Evolutionary conservation across 2,329 filamentous ascomycete species (phyloP), one percentile per base, ranked within the genome.

Genomic region (Pestalotiopsis sp.): DNA sequence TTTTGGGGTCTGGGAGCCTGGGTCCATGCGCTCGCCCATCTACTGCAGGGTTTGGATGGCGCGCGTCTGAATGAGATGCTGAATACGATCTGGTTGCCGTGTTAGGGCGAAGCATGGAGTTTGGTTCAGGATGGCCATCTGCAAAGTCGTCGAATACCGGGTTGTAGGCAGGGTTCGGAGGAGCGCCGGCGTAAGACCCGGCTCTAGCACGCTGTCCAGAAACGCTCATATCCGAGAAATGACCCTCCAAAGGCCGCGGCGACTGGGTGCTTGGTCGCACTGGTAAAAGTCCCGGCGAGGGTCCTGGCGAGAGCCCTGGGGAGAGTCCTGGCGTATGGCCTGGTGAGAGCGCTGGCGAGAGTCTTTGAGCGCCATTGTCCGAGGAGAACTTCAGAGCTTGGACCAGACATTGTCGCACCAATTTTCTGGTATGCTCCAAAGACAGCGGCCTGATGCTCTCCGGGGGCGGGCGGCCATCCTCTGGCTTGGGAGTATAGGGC

Each of bases 391-490:
- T 68, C 26, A 85, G 71, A 59, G 82, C 82, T 14, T 75, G 74
- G 44, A 76, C 77, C 55, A 85, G 72, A 66, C 81, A 83, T 63
- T 79, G 75, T 30, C 75, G 75, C 20, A 82, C 73, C 13, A 94
- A 82, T 35, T 80, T 76, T 71, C 81, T 85, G 10, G 90, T 91
- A 70, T 85, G 83, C 62, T 89, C 86, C 35, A 90, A 73, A 5
- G 90, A 91, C 67, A 93, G 79, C 0, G 78, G 74, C 44, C 65
- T 39, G 20, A 35, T 13, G 11, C 48, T 64, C n/a, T 20, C 56
- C 22, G 22, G 44, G 7, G 22, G 11, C 20, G 58, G 22, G 17
- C 40, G 40, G 30, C 44, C 61, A 22, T 65, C 64, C 20, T 65
- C 62, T 4, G 40, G 17, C 44, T 22, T 62, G 22, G 62, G 57